phyloP scores from a whole-genome alignment of 2,329 filamentous ascomycete species.

The Diaporthe batatas region DNA sequence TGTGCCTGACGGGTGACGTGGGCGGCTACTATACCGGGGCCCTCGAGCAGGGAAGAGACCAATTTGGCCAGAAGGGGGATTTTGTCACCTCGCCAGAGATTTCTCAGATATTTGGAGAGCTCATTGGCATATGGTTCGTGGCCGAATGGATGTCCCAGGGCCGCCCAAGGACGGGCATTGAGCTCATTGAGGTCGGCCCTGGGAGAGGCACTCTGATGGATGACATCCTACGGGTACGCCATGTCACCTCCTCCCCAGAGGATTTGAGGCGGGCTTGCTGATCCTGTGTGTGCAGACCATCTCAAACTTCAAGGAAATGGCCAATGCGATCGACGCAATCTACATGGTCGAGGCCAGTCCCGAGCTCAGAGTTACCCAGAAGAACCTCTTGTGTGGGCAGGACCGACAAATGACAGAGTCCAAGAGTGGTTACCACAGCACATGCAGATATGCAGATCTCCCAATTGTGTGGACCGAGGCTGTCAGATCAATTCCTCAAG shows the following conservation, averaged over 20 bases:
- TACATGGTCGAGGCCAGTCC: constrained; percentile 96
- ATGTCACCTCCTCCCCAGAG: neutral
- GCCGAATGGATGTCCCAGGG: constrained; percentile 97
- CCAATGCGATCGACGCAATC: constrained; percentile 83
- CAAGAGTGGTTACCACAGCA: constrained; percentile 79
- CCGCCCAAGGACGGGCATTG: constrained; percentile 77
- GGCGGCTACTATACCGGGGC: constrained; percentile 94
- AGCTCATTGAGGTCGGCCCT: constrained; percentile 94
- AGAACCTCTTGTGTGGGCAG: constrained; percentile 82
- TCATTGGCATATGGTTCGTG: constrained; percentile 94
- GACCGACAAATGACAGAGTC: constrained; percentile 76
- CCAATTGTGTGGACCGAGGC: constrained; percentile 94
- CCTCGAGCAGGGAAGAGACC: constrained; percentile 77
- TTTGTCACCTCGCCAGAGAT: constrained; percentile 99
- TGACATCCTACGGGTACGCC: constrained; percentile 88
- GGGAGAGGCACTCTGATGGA: constrained; percentile 97
- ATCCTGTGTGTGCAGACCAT: constrained; percentile 72
- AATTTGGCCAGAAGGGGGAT: constrained; percentile 93
- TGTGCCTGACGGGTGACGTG: constrained; percentile 91
- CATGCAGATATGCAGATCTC: constrained; percentile 79
- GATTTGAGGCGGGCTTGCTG: neutral
- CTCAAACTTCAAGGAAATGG: constrained; percentile 83
- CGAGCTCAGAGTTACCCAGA: constrained; percentile 82
- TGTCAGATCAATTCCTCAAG: constrained; percentile 82
- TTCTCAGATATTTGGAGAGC: constrained; percentile 95